Evolutionary conservation across 495 filamentous ascomycete species (phyloP), one percentile per base, ranked within the genome.

Genomic region (Viridothelium virens): DNA sequence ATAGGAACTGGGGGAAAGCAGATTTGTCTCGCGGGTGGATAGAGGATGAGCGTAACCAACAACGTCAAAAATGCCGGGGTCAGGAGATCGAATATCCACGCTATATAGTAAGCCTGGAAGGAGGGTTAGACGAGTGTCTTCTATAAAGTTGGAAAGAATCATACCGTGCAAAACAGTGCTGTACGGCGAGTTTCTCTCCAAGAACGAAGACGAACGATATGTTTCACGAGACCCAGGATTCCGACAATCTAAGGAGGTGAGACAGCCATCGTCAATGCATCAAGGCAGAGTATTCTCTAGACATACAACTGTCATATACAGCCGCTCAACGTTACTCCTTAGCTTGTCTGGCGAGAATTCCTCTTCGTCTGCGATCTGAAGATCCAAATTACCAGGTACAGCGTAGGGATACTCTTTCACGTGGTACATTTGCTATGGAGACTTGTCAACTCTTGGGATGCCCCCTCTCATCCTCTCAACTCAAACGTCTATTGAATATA

Each of bases 291-390:
- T 25, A 25, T 25, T 25, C 41, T 5, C 1, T 25, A 34, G 31
- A 69, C 74, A 64, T 71, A 75, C 73, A 11, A 95, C 85, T 0
- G 89, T 91, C 79, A 87, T 92, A 74, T 96, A 96, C 37, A 95
- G 81, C 9, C 91, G 79, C 74, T 96, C 91, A n/a, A 95, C 68
- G 47, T 86, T 91, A 25, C 85, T 85, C 18, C 91, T 82, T 68
- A 96, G 76, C 72, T 95, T 95, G 74, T 95, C 91, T 0, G 91
- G 91, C 0, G 88, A 89, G 74, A 92, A 94, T 67, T 91, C 86
- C 47, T 95, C 91, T 66, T 92, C 86, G 44, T 91, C 88, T 0
- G 89, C 86, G 56, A 90, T 87, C 65, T 90, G 88, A 12, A 94
- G 80, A 76, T 96, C 91, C n/a, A 96, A 75, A 33, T 86, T 84